phyloP scores from a whole-genome alignment of 2,329 filamentous ascomycete genomes.

The Truncatella angustata region DNA sequence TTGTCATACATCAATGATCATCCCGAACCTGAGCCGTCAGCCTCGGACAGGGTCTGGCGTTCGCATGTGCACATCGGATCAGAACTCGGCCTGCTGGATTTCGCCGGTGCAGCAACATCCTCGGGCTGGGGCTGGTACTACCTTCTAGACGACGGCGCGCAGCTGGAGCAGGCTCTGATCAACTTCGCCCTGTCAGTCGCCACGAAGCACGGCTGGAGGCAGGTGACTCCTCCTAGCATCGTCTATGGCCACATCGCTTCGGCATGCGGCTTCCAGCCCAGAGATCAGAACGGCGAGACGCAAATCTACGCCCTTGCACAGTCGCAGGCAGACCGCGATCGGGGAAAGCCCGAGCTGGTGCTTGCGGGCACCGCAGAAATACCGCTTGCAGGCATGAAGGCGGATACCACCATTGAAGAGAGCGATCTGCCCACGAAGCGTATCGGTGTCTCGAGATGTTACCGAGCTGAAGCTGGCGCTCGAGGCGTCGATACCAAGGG shows the following conservation, averaged over 20 bases:
- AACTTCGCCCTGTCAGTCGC: constrained; percentile 80
- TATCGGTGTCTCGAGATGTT: constrained; percentile 87
- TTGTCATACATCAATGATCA: constrained; percentile 78
- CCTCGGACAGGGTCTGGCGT: constrained; percentile 51
- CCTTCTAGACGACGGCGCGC: constrained; percentile 83
- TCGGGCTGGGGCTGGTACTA: constrained; percentile 99
- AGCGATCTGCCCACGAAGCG: constrained; percentile 71
- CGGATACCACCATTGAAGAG: constrained; percentile 65
- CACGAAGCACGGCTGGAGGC: constrained; percentile 71
- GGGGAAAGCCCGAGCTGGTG: constrained; percentile 66
- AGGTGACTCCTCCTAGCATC: constrained; percentile 81
- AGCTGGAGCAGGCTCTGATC: constrained; percentile 91
- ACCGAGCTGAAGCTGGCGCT: constrained; percentile 90
- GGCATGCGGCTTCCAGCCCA: constrained; percentile 91
- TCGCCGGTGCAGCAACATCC: constrained; percentile 74
- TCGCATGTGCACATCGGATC: constrained; percentile 86
- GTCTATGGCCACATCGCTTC: constrained; percentile 89
- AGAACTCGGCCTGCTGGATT: constrained; percentile 87
- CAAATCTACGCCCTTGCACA: constrained; percentile 84
- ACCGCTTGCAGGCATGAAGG: constrained; percentile 86
- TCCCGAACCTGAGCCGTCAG: constrained; percentile 36
- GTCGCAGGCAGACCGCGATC: constrained; percentile 56
- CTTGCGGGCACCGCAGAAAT: constrained; percentile 93
- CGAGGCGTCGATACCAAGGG: constrained; percentile 90
- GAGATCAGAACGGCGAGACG: constrained; percentile 86